phyloP scores from a whole-genome alignment of 352 stramenopile species.

The Phytophthora idaei region DNA sequence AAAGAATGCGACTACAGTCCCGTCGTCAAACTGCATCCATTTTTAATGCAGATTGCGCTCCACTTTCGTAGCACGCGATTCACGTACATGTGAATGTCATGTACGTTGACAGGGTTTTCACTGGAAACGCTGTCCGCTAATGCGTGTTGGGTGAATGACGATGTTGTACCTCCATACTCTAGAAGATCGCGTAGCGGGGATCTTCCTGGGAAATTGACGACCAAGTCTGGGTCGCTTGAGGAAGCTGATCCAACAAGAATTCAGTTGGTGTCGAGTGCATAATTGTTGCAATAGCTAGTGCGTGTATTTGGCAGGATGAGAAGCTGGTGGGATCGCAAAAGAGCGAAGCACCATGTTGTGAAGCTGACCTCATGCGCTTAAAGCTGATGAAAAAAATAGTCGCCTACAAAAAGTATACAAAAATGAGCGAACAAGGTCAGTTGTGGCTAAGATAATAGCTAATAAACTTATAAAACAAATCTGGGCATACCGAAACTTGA shows the following conservation, averaged over 20 bases:
- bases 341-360: background rate
- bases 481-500: too few relatives aligned
- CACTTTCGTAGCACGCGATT: constrained; percentile 14
- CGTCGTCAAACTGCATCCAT: background rate
- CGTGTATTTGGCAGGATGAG: background rate
- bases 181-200: background rate
- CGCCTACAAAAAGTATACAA: background rate
- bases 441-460: too few relatives aligned
- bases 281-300: background rate
- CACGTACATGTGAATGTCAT: constrained; percentile 14
- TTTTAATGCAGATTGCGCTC: background rate
- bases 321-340: background rate
- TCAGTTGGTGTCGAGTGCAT: background rate
- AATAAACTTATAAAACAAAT: too few relatives aligned
- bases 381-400: background rate
- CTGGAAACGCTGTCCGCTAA: background rate
- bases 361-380: background rate
- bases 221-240: background rate
- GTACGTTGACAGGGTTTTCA: constrained; percentile 1
- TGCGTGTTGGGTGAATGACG: background rate
- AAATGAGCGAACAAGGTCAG: too few relatives aligned
- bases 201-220: background rate
- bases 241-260: background rate
- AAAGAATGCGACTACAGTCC: constrained; percentile 10
- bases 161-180: background rate